Base-by-base conservation (phyloP, 129 eudicot species). In the Artemisia argyi region DNA sequence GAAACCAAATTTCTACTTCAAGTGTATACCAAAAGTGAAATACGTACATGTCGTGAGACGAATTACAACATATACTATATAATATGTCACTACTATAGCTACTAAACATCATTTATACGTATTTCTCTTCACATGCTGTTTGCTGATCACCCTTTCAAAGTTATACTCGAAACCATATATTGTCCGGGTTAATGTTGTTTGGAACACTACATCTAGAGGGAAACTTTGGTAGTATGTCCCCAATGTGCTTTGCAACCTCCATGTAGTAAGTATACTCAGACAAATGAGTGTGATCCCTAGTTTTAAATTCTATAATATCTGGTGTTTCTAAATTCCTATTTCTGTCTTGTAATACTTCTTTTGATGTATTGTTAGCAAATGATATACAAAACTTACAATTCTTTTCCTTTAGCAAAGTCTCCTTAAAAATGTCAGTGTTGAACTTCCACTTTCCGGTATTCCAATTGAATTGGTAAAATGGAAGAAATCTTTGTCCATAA, bases 401-500 rank as follows among this genome's bases (percentile, higher is more conserved):
- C 0, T 20, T 20, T 20, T 20, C 22, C 22, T 20, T 20, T 20
- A 20, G 22, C 22, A 20, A 20, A 20, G 22, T 20, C 22, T 20
- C 1, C 22, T 20, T 20, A 20, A 20, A 20, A 20, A 20, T 1
- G 1, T 20, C 22, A 20, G 1, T 20, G 22, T 20, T 20, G 22
- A 20, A 20, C 22, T 20, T 20, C 22, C 22, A 20, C n/a, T n/a
- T 71, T 4, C 97, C 90, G 1, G 78, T 88, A 65, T 69, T 78
- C 97, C 96, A 91, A 20, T 84, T 72, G 57, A 88, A 86, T 28
- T 78, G 57, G 80, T 91, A 91, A 19, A 83, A 20, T 9, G 92
- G 76, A 78, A 91, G 85, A 72, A 91, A 88, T 13, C 97, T 69
- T 46, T 89, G 89, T 4, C 97, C 97, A 26, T 84, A 89, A 3